Base-by-base conservation (phyloP, 2,329 filamentous ascomycete species). In the Ophiosphaerella korrae region DNA sequence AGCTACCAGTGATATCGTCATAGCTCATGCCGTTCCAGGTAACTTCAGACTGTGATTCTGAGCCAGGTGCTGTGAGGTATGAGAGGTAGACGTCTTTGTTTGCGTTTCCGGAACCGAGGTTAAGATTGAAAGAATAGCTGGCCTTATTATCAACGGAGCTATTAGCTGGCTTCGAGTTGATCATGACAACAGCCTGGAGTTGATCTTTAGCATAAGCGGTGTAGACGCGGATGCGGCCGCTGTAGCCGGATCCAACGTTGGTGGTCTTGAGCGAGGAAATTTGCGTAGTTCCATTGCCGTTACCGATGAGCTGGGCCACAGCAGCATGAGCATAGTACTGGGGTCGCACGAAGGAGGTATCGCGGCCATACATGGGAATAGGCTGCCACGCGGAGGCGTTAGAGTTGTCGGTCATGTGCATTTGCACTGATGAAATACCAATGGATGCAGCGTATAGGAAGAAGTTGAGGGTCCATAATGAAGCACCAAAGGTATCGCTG, bases 351-450 rank as follows among this genome's bases (percentile, higher is more conserved):
- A 75, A 75, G 1, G 77, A 74, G 1, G 77, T 76, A 23, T 68
- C 64, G 5, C 64, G 71, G 24, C 70, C 75, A 53, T 76, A 72
- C 51, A 73, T 66, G 14, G 66, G 42, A 33, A 77, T 68, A 13
- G 80, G 80, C 54, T 78, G 75, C 80, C 80, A 82, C 2, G 79
- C 77, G 48, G 75, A 75, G 6, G 78, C 77, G 57, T 78, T 78
- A 52, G 78, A 80, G 64, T 80, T 80, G 64, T 80, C 78, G 8
- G 79, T 82, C 79, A 82, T 81, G 71, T 82, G 80, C 72, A 82
- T 77, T 53, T 80, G 74, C 2, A 82, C 78, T 7, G 76, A 76
- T 0, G 73, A 67, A 44, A 82, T 75, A 52, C 78, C 78, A 35
- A 80, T 71, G 5, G 74, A 75, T 7, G 80, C 78, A 3, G 75